Evolutionary conservation across 1,284 basidiomycete genomes (phyloP).

Genomic region (Tausonia pullulans): DNA sequence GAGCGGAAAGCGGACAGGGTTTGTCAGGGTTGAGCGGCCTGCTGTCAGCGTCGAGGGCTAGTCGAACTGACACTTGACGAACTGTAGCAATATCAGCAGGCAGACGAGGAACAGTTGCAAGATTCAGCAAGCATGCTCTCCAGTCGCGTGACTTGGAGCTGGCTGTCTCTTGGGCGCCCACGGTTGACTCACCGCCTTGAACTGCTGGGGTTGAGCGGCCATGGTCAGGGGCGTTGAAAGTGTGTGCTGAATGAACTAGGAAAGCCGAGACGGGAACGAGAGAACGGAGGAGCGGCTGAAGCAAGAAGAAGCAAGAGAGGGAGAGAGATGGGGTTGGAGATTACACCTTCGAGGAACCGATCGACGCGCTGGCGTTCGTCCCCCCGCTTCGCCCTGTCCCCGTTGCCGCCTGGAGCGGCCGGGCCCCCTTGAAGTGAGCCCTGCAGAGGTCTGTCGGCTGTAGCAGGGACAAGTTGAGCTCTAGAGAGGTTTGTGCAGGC

Average conservation of each 20-base stretch:
- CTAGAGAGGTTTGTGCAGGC: no score
- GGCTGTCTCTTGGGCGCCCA: neutral
- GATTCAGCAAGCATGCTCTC: no score
- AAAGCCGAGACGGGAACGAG: neutral
- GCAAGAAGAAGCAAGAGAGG: no score
- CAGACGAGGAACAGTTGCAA: neutral
- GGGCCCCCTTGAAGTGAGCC: no score
- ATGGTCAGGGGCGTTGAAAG: neutral
- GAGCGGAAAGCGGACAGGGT: neutral
- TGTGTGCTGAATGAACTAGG: neutral
- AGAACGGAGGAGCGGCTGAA: neutral
- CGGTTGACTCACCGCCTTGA: slow-evolving; percentile 4
- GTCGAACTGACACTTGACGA: slow-evolving; percentile 9
- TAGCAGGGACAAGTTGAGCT: no score
- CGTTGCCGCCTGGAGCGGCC: no score
- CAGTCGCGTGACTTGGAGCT: neutral
- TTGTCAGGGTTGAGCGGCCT: neutral
- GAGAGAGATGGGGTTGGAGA: no score
- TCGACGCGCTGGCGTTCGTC: no score
- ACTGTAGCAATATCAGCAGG: neutral
- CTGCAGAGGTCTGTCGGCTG: no score
- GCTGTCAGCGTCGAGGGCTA: no score
- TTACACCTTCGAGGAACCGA: no score
- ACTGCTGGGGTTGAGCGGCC: neutral
- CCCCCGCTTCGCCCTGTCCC: no score